These are phyloP conservation scores for Metarhizium sp. DNA, from an alignment of 2,329 filamentous ascomycete genomes.

Conservation along the genomic window DNA sequence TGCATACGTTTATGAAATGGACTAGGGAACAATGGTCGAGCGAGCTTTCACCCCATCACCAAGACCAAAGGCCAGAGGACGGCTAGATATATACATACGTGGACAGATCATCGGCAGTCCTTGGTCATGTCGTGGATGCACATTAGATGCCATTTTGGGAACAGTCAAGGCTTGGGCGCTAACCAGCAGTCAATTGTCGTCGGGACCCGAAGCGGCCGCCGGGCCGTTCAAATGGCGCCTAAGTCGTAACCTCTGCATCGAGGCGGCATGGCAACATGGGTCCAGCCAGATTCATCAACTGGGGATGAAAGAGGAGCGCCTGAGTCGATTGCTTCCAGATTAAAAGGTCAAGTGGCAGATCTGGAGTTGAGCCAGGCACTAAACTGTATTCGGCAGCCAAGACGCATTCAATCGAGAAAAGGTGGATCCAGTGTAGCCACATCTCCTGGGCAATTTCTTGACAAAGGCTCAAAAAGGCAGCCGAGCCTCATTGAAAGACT, in stretches of 20 bases:
- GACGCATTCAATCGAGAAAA: background rate
- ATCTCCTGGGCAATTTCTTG: too few relatives aligned
- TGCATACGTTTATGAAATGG: too few relatives aligned
- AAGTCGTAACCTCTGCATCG: too few relatives aligned
- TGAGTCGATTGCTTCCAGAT: too few relatives aligned
- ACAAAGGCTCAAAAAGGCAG: too few relatives aligned
- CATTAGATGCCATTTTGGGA: background rate
- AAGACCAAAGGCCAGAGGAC: background rate
- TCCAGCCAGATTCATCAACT: too few relatives aligned
- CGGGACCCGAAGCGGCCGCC: too few relatives aligned
- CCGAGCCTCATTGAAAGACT: too few relatives aligned
- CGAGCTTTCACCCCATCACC: background rate
- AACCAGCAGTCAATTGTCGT: background rate
- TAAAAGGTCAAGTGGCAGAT: too few relatives aligned
- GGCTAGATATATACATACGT: background rate
- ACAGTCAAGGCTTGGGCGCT: background rate
- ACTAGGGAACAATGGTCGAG: background rate
- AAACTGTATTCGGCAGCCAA: background rate
- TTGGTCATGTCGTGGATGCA: background rate
- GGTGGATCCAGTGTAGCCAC: background rate
- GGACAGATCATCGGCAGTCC: background rate
- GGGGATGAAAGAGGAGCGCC: too few relatives aligned
- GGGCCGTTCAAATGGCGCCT: too few relatives aligned
- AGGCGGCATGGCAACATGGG: too few relatives aligned
- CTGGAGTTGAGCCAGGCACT: background rate